These are phyloP conservation scores for Trametes maxima DNA, from an alignment of 768 basidiomycete species.

Conservation along the genomic window DNA sequence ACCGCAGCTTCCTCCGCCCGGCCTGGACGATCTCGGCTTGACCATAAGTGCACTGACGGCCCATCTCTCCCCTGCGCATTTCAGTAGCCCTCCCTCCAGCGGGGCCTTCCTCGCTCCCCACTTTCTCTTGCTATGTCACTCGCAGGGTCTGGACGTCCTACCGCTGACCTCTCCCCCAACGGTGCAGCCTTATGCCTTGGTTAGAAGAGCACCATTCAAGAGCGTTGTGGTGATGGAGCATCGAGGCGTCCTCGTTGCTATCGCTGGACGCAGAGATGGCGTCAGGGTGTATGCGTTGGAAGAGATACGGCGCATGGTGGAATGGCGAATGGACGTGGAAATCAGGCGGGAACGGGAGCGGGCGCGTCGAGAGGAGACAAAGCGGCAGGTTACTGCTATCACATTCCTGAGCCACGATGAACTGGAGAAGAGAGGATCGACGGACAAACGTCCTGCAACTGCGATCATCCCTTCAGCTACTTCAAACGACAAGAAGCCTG, in stretches of 20 bases:
- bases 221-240: slow-evolving; percentile 92
- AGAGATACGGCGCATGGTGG: slow-evolving; percentile 82
- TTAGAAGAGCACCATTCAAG: slow-evolving; percentile 81
- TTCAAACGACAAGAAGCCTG: slow-evolving; percentile 20
- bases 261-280: slow-evolving; percentile 83
- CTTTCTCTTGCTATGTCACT: slow-evolving; percentile 81
- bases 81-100: slow-evolving; percentile 71
- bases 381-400: slow-evolving; percentile 42
- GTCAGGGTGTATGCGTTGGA: slow-evolving; percentile 88
- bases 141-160: slow-evolving; percentile 86
- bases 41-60: slow-evolving; percentile 67
- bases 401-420: slow-evolving; percentile 46
- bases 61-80: slow-evolving; percentile 74
- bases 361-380: slow-evolving; percentile 65
- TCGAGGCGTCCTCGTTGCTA: slow-evolving; percentile 86
- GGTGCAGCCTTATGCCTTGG: slow-evolving; percentile 77
- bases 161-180: slow-evolving; percentile 75
- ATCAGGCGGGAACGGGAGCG: slow-evolving; percentile 74
- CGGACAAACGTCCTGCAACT: slow-evolving; percentile 16
- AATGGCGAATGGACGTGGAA: slow-evolving; percentile 86
- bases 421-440: slow-evolving; percentile 49
- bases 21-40: slow-evolving; percentile 75
- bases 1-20: slow-evolving; percentile 69
- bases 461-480: slow-evolving; percentile 10
- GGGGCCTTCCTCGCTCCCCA: slow-evolving; percentile 83